phyloP scores from a whole-genome alignment of 2,329 filamentous ascomycete species.

The Colletotrichum eleusines region DNA sequence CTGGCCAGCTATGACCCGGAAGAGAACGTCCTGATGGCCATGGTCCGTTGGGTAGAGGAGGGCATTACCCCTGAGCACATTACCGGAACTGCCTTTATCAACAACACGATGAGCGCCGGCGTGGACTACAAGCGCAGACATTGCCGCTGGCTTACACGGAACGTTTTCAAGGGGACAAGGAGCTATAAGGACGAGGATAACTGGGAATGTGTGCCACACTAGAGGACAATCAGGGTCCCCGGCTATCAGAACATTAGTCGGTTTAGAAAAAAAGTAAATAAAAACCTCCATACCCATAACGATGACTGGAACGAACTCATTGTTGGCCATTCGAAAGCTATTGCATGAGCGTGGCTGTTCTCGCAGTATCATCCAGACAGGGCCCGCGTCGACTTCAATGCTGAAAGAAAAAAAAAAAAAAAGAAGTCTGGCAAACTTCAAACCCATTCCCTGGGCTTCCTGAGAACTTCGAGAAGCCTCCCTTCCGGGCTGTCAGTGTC shows the following conservation, averaged over 20 bases:
- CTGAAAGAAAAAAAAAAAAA: too few relatives aligned
- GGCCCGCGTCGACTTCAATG: background rate
- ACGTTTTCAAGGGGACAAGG: slow-evolving; percentile 45
- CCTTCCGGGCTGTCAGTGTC: slow-evolving; percentile 73
- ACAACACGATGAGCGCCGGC: slow-evolving; percentile 44
- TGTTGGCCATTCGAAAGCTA: too few relatives aligned
- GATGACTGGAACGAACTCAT: too few relatives aligned
- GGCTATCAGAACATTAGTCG: background rate
- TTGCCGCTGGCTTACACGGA: slow-evolving; percentile 51
- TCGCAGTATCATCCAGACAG: background rate
- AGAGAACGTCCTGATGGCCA: slow-evolving; percentile 57
- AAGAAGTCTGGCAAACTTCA: slow-evolving; percentile 48
- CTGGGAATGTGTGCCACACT: slow-evolving; percentile 34
- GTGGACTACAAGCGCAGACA: slow-evolving; percentile 50
- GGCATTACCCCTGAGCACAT: slow-evolving; percentile 55
- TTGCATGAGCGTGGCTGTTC: background rate
- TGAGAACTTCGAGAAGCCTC: slow-evolving; percentile 78
- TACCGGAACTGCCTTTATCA: slow-evolving; percentile 50
- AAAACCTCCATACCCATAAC: background rate
- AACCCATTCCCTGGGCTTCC: slow-evolving; percentile 73
- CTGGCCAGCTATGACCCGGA: slow-evolving; percentile 50
- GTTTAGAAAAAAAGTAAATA: too few relatives aligned
- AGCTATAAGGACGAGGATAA: slow-evolving; percentile 33
- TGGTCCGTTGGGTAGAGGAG: slow-evolving; percentile 62
- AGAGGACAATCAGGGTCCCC: background rate